A percentile compares a stretch with the other conserved stretches of the same genome.
Conservation (phyloP, 805 yeast species). For the Maudiozyma barnettii region DNA sequence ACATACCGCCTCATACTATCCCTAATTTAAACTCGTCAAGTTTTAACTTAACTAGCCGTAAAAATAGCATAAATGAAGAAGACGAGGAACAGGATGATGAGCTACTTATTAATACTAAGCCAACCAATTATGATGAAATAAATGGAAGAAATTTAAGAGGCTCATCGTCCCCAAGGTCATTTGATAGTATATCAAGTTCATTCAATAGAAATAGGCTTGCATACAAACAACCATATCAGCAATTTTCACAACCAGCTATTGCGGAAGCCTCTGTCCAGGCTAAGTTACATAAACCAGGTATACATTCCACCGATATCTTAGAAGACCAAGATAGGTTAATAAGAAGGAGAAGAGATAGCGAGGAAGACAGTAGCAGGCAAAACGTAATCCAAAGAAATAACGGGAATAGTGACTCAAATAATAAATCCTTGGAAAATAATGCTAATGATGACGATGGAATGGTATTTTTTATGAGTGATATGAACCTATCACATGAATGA, state of each 20-base stretch:
- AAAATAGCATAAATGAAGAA: constrained; percentile 4
- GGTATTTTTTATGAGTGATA: constrained; percentile 65
- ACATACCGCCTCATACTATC: neutral
- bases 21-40: neutral
- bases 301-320: constrained; percentile 14
- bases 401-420: neutral
- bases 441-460: constrained; percentile 57
- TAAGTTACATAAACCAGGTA: constrained; percentile 23
- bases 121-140: neutral
- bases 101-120: constrained; percentile 6
- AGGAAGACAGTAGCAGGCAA: neutral
- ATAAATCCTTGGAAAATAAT: constrained; percentile 18
- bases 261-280: constrained; percentile 28
- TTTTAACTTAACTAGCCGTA: constrained; percentile 2
- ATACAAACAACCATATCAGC: constrained; percentile 18
- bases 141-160: neutral
- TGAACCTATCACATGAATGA: constrained; percentile 34
- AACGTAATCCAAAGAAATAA: neutral
- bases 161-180: constrained; percentile 22
- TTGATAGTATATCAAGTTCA: constrained; percentile 23
- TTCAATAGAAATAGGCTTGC: constrained; percentile 17
- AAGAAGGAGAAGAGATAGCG: neutral
- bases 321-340: constrained; percentile 6
- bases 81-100: constrained; percentile 16
- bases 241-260: constrained; percentile 26